phyloP scores from a whole-genome alignment of 2,329 filamentous ascomycete genomes.

The Clarireedia homoeocarpa region DNA sequence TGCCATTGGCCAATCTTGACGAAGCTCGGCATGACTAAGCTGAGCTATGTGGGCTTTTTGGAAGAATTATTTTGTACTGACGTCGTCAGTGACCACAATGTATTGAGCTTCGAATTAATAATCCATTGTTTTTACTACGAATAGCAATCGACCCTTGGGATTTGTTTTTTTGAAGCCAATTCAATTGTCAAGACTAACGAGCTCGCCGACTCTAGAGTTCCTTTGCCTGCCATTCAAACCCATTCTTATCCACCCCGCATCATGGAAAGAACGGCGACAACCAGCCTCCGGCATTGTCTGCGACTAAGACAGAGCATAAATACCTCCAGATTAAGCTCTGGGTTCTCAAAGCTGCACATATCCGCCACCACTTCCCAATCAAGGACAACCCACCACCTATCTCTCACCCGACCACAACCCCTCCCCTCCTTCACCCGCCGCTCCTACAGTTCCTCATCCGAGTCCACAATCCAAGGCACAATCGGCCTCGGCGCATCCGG shows the following conservation, averaged over 20 bases:
- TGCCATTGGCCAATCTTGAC: too few species aligned
- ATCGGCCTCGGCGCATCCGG: neutral
- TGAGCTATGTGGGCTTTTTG: too few species aligned
- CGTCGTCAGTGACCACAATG: too few species aligned
- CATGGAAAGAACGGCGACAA: neutral
- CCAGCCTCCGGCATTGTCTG: slow-evolving; percentile 4
- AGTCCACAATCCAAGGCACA: neutral
- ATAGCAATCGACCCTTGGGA: too few species aligned
- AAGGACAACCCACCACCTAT: neutral
- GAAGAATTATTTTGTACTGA: too few species aligned
- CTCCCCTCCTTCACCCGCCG: neutral
- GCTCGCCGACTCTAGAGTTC: too few species aligned
- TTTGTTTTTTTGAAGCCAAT: too few species aligned
- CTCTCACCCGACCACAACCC: neutral
- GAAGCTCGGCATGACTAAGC: too few species aligned
- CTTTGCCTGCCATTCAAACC: too few species aligned
- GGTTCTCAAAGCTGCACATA: neutral
- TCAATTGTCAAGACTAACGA: too few species aligned
- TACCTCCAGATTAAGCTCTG: neutral
- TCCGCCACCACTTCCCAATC: neutral
- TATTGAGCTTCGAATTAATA: too few species aligned
- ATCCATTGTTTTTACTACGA: too few species aligned
- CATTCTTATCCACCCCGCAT: neutral
- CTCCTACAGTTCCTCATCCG: neutral
- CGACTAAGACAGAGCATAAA: neutral